Percentiles rank a stretch among this genome's conserved stretches.
Evolutionary conservation across 345 rosid species (phyloP).

Genomic region (Citrus mangshanensis): DNA sequence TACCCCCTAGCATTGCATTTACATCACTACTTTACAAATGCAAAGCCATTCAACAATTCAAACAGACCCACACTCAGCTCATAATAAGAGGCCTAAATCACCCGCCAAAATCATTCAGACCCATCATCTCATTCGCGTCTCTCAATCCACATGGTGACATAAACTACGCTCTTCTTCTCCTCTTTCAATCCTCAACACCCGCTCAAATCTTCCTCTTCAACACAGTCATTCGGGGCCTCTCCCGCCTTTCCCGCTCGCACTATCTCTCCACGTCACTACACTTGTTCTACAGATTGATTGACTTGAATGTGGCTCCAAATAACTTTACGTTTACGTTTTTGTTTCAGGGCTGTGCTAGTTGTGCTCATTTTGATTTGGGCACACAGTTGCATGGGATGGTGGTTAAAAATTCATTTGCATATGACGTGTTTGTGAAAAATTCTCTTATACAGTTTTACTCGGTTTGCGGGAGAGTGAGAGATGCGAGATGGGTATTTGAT

Average conservation of each 20-base stretch:
- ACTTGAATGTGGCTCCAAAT: conserved; percentile 3
- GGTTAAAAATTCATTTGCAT: conserved; percentile 19
- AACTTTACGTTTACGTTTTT: conserved; percentile 17
- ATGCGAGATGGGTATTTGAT: conserved; percentile 19
- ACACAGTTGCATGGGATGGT: conserved; percentile 16
- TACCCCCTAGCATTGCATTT: neutral
- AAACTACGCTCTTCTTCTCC: conserved; percentile 11
- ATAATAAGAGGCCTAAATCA: conserved; percentile 9
- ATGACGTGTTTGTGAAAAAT: conserved; percentile 22
- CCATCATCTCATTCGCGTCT: conserved; percentile 10
- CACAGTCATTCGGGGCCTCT: conserved; percentile 16
- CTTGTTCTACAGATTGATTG: conserved; percentile 1
- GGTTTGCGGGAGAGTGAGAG: conserved; percentile 8
- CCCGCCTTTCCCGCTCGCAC: neutral
- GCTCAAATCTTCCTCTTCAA: conserved; percentile 14
- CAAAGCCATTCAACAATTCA: conserved; percentile 10
- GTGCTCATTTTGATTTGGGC: conserved; percentile 11
- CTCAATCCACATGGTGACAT: conserved; percentile 10
- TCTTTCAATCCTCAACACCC: conserved; percentile 4
- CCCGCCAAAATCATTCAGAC: conserved; percentile 10
- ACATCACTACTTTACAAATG: conserved; percentile 9
- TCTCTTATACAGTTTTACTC: conserved; percentile 17
- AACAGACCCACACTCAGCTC: conserved; percentile 14
- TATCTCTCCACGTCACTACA: neutral
- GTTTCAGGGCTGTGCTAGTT: conserved; percentile 11